Evolutionary conservation across 768 basidiomycete genomes (phyloP), one percentile per base, ranked within the genome.

Genomic region (Kwoniella newhampshirensis): DNA sequence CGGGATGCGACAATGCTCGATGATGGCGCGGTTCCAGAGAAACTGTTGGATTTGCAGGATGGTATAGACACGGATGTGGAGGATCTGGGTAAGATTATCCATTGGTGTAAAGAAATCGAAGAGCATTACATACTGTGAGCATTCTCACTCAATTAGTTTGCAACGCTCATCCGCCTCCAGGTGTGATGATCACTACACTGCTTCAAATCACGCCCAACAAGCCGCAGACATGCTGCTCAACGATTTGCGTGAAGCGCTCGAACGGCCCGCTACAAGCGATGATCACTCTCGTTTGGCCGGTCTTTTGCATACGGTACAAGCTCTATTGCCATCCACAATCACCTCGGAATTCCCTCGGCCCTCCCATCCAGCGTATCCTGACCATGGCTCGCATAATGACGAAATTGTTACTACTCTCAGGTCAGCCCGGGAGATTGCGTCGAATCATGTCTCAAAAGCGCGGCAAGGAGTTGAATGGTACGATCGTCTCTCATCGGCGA

Each of bases 1-100:
- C 1, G 18, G n/a, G 28, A 52, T 8, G 32, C 23, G 9, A 43
- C 48, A 13, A 44, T 43, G 27, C 3, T 4, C 12, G 48, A 35
- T 5, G 47, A 37, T 11, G 64, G 63, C 0, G 66, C 68, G 1
- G 57, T 73, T 2, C 71, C 71, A 1, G 71, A 73, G 12, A 50
- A 64, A 17, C 28, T 73, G 13, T 28, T 73, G 20, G 68, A 73
- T 51, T 27, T 67, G 27, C 71, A 73, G 51, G 71, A 73, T 64
- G 60, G 58, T 0, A 25, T 73, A 15, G 71, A 73, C n/a, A 48
- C 1, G 2, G 17, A 57, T 4, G 54, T 62, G 15, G 59, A 41
- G 17, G 49, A 66, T 3, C 6, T 65, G 21, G 32, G 32, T 4
- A 56, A 35, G 4, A 28, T 35, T 9, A 36, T 73, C 0, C 35